Conservation (phyloP, 1,139 yeast genomes). For the Kodamaea anthophila region DNA sequence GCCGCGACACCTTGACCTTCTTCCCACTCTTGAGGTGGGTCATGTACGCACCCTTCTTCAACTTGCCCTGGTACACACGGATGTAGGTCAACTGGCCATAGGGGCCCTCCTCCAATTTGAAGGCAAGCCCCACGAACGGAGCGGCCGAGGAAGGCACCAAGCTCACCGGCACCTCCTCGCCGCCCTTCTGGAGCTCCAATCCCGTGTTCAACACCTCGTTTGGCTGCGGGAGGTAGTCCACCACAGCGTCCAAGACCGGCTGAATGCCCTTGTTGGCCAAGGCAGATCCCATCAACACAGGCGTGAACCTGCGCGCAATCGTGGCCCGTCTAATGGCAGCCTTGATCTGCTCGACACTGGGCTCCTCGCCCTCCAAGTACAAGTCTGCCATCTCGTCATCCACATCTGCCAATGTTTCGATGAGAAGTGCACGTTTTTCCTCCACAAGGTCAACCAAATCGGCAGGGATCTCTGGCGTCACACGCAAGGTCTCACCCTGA, state of each 20-base stretch:
- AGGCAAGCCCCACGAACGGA: conserved; percentile 94
- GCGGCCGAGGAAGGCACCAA: conserved; percentile 66
- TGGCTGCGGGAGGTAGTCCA: conserved; percentile 93
- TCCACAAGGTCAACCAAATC: conserved; percentile 22
- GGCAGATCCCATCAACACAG: conserved; percentile 98
- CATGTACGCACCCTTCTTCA: conserved; percentile 86
- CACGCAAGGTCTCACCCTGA: conserved; percentile 75
- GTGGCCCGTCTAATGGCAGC: conserved; percentile 91
- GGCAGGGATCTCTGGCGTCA: conserved; percentile 64
- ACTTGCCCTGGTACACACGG: conserved; percentile 93
- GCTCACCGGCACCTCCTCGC: conserved; percentile 64
- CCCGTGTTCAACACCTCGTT: conserved; percentile 89
- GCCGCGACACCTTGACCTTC: conserved; percentile 87
- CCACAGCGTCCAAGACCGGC: conserved; percentile 92
- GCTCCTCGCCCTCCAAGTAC: conserved; percentile 84
- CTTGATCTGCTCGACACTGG: conserved; percentile 75
- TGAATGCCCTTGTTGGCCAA: conserved; percentile 93
- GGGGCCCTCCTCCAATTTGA: conserved; percentile 96
- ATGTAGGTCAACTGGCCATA: conserved; percentile 96
- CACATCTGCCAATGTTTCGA: conserved; percentile 94
- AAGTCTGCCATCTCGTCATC: conserved; percentile 96
- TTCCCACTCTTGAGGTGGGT: conserved; percentile 89
- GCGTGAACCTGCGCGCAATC: conserved; percentile 93
- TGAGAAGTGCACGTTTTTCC: conserved; percentile 56
- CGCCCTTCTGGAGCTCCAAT: conserved; percentile 53